phyloP scores from a whole-genome alignment of 2,329 filamentous ascomycete genomes.

The Pestalotiopsis sp. region DNA sequence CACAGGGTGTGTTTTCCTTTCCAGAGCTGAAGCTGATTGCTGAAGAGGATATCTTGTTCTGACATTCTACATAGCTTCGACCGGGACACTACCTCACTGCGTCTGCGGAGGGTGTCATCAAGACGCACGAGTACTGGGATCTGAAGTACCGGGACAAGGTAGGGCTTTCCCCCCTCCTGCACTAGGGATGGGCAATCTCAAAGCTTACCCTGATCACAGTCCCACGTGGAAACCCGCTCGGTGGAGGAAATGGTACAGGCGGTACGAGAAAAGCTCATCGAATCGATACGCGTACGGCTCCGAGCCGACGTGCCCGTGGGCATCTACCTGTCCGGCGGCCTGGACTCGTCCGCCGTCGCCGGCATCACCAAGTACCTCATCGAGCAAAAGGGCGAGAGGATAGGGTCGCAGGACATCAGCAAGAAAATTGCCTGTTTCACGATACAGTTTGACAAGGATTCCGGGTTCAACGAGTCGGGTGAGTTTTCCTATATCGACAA shows the following conservation, averaged over 20 bases:
- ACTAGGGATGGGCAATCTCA: too few relatives aligned
- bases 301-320: conserved; percentile 61
- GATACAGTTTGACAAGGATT: conserved; percentile 52
- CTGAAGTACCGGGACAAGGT: conserved; percentile 55
- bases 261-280: conserved; percentile 51
- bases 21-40: not conserved
- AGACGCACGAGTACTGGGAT: conserved; percentile 50
- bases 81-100: conserved; percentile 38
- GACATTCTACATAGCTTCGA: conserved; percentile 32
- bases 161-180: not conserved
- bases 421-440: conserved; percentile 43
- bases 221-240: conserved; percentile 41
- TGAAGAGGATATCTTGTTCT: not conserved
- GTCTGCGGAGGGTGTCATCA: conserved; percentile 34
- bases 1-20: conserved; percentile 16
- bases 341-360: conserved; percentile 59
- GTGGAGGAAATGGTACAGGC: conserved; percentile 53
- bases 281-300: conserved; percentile 54
- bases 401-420: conserved; percentile 43
- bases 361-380: conserved; percentile 57
- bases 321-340: conserved; percentile 58
- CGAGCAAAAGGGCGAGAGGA: conserved; percentile 44
- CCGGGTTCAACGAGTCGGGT: conserved; percentile 51
- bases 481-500: not conserved
- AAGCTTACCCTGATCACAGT: conserved; percentile 12